Base-by-base conservation (phyloP, 139 green algal genomes). In the Chlamydomonas incerta region DNA sequence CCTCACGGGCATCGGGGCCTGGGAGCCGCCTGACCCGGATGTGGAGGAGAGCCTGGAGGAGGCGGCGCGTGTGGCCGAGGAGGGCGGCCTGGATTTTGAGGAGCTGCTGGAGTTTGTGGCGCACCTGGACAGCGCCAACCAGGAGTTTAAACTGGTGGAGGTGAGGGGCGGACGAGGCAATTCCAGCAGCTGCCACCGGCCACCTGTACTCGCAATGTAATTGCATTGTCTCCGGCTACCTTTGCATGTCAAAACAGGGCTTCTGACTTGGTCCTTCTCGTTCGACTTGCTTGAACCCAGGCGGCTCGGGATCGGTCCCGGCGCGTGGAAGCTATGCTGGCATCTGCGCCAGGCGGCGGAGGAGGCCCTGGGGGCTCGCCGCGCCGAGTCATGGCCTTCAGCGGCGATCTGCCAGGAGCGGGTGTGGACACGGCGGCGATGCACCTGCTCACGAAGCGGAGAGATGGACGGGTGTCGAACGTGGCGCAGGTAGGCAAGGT, bases 101-200 rank as follows among this genome's bases (percentile, higher is more conserved):
- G 66, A 55, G n/a, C 79, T 85, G 79, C 28, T 85, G 31, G 23
- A 57, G 47, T 47, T 85, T 10, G 79, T 50, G 31, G 41, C 55
- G 46, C 47, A 29, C 21, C 79, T 85, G 65, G 79, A 85, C 47
- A 6, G 11, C 5, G 66, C 14, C 3, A 67, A 58, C 29, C 65
- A 85, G 79, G 66, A 85, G 66, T 85, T 85, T 47, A 75, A 57
- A 66, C 66, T 85, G 31, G 79, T 85, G 21, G 79, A 75, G 66
- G 79, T 85, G 26, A 41, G 67, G 2, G 31, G 67, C 47, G 29
- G 68, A 31, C 23, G 20, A 18, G 58, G 20, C 24, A 13, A 18
- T 31, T 29, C 20, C 15, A 13, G 58, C 20, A 66, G 20, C 20
- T 29, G 6, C 20, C 8, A 28, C 11, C 20, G 18, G 58, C 20